Conservation (phyloP, 441 rosid genomes). For the Kokia cookei region DNA sequence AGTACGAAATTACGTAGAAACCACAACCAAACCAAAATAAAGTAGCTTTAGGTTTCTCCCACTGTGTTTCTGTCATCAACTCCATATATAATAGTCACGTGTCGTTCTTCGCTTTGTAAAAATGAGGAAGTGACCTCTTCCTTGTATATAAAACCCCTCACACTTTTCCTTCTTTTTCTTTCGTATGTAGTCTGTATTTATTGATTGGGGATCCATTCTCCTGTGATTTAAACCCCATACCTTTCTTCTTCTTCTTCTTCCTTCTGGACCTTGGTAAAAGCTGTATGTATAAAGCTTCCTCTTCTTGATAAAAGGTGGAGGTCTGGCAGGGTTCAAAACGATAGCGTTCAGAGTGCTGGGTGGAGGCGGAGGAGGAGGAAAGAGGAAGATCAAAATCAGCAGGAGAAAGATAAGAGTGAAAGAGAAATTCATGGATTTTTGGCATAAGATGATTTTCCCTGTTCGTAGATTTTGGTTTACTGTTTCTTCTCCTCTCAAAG, state of each 20-base stretch:
- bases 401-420: slow-evolving; percentile 18
- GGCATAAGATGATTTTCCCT: slow-evolving; percentile 49
- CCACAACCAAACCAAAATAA: not conserved
- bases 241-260: not conserved
- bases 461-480: slow-evolving; percentile 40
- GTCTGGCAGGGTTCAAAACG: slow-evolving; percentile 37
- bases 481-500: slow-evolving; percentile 41
- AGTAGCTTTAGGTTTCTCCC: not conserved
- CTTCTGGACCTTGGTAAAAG: too few relatives aligned
- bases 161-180: not conserved
- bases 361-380: not conserved
- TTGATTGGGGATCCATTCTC: too few relatives aligned
- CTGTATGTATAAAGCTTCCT: not conserved
- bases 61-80: not conserved
- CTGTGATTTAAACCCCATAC: too few relatives aligned
- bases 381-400: slow-evolving; percentile 7
- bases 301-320: not conserved
- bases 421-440: slow-evolving; percentile 33
- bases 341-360: slow-evolving; percentile 12
- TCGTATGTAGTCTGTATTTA: too few relatives aligned
- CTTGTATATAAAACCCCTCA: not conserved
- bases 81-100: not conserved
- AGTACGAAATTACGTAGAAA: not conserved
- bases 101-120: not conserved
- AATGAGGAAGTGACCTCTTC: not conserved